Base-by-base conservation (phyloP, 805 yeast genomes). In the Blastobotrys chiropterorum region DNA sequence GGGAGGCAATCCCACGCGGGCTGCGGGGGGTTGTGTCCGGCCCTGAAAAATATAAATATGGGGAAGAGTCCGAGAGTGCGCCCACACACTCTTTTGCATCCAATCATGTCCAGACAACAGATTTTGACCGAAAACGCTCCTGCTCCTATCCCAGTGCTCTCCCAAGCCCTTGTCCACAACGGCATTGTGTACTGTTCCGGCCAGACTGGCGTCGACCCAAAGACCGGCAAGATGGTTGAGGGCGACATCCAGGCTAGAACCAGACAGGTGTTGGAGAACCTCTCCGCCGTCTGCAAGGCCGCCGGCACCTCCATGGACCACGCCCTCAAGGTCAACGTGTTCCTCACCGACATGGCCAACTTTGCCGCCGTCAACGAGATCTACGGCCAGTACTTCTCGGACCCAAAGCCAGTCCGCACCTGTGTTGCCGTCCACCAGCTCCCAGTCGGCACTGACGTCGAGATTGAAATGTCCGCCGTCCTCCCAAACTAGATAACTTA, bases 401-500 rank as follows among this genome's bases (percentile, higher is more conserved):
- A 58, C 40, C 69, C 64, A 59, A 60, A 62, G 48, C 98, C 99
- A 41, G 97, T 98, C 41, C 87, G 99, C 80, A 87, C 97, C 2
- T 94, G 97, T 76, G 95, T 92, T 62, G 97, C 97, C 44, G 98
- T 90, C 54, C 84, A 83, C 70, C 83, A 81, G 58, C 82, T 92
- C 62, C 99, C 99, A 54, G 80, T 94, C 70, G 89, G 88, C 56
- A 87, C 83, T 55, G 87, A 81, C 56, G 72, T 89, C 61, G 99
- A 92, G 75, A 80, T 92, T 72, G 99, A 94, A 21, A 46, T 46
- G 49, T 46, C 49, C 14, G 49, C 49, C 20, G 30, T 39, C 43
- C 6, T 46, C 6, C 47, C 47, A 26, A 22, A 44, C 38, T 44
- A 44, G 42, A n/a, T 38, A 38, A 38, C 17, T 38, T 42, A 15